Conservation (phyloP, 208 protist species). For the Trypanosoma rangeli region DNA sequence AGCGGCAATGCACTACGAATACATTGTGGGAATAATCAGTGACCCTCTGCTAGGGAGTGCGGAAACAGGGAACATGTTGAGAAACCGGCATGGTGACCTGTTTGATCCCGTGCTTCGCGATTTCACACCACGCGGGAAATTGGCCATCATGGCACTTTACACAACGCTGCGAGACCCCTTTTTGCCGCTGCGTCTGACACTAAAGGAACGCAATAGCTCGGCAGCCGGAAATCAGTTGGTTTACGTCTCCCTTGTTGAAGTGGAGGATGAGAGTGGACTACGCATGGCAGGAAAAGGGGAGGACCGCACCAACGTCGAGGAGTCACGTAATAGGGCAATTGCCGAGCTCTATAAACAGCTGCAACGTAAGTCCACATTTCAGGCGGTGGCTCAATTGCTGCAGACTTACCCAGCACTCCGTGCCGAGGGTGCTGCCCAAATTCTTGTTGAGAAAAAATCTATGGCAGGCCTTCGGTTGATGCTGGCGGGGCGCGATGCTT, state of each 20-base stretch:
- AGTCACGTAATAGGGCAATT: constrained; percentile 23
- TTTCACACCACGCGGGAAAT: constrained; percentile 38
- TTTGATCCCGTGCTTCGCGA: constrained; percentile 33
- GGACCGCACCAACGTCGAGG: constrained; percentile 6
- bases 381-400: constrained; percentile 29
- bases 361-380: constrained; percentile 33
- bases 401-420: constrained; percentile 25
- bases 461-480: constrained; percentile 1
- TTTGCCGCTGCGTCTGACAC: constrained; percentile 24
- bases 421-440: constrained; percentile 15
- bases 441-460: constrained; percentile 9
- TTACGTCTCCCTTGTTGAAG: constrained; percentile 21
- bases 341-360: constrained; percentile 35
- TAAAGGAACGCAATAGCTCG: constrained; percentile 15
- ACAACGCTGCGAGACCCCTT: constrained; percentile 43
- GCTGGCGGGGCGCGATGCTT: background rate
- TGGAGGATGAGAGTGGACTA: constrained; percentile 33
- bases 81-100: constrained; percentile 14
- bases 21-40: constrained; percentile 42
- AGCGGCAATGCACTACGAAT: constrained; percentile 77
- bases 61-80: background rate
- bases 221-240: background rate
- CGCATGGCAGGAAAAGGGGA: constrained; percentile 32
- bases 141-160: constrained; percentile 49
- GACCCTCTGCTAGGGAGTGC: background rate